Percentiles rank a stretch among this genome's conserved stretches.
phyloP scores from a whole-genome alignment of 2,329 filamentous ascomycete species.

The Bipolaris gigantea region DNA sequence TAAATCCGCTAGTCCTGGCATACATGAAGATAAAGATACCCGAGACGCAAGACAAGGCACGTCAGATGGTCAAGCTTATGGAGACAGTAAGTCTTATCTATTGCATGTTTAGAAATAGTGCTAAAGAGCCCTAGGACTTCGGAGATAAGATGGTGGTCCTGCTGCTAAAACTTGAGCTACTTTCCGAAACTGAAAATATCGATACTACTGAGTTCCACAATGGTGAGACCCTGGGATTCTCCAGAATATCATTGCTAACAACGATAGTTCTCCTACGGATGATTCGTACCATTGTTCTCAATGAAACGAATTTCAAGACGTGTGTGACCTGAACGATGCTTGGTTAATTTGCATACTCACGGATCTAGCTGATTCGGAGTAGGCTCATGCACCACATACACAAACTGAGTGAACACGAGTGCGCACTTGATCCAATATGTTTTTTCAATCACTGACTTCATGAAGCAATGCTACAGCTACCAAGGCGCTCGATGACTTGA shows the following conservation, averaged over 20 bases:
- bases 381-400: slow-evolving; percentile 68
- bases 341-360: neutral
- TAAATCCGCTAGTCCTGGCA: slow-evolving; percentile 54
- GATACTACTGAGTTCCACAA: slow-evolving; percentile 47
- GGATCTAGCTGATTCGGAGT: neutral
- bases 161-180: slow-evolving; percentile 68
- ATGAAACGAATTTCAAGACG: slow-evolving; percentile 65
- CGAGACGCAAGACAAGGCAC: slow-evolving; percentile 56
- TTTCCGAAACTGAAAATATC: slow-evolving; percentile 51
- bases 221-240: slow-evolving; percentile 29
- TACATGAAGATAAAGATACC: slow-evolving; percentile 54
- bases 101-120: neutral
- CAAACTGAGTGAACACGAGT: slow-evolving; percentile 57
- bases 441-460: neutral
- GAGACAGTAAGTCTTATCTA: slow-evolving; percentile 48
- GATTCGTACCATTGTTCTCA: slow-evolving; percentile 61
- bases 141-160: slow-evolving; percentile 67
- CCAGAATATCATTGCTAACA: slow-evolving; percentile 12
- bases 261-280: slow-evolving; percentile 61
- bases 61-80: slow-evolving; percentile 61
- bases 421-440: neutral
- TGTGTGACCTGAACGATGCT: slow-evolving; percentile 28
- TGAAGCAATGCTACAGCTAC: slow-evolving; percentile 45
- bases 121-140: slow-evolving; percentile 49
- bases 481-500: slow-evolving; percentile 63